Evolutionary conservation across 2,329 filamentous ascomycete species (phyloP).

Genomic region (Allantophomopsis lycopodina): DNA sequence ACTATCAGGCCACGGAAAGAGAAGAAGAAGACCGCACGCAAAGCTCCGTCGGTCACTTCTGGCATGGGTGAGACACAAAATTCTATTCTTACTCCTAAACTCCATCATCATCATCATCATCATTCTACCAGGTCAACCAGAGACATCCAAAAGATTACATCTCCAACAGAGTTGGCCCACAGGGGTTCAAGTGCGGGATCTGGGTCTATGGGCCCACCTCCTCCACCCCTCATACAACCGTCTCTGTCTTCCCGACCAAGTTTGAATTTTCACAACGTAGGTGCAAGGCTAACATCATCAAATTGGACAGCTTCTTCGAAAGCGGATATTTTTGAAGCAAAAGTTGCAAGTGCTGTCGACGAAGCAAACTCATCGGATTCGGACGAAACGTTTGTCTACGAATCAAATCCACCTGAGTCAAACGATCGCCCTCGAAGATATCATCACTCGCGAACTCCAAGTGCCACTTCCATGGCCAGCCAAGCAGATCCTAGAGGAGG

Average conservation of each 20-base stretch:
- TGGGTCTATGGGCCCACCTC: slow-evolving; percentile 4
- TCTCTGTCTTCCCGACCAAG: slow-evolving; percentile 17
- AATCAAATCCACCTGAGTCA: slow-evolving; percentile 77
- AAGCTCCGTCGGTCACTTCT: slow-evolving; percentile 56
- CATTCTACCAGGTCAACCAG: slow-evolving; percentile 24
- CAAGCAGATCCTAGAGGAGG: slow-evolving; percentile 42
- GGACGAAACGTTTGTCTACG: slow-evolving; percentile 97
- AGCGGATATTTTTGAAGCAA: slow-evolving; percentile 95
- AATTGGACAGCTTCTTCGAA: slow-evolving; percentile 65
- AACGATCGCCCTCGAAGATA: slow-evolving; percentile 57
- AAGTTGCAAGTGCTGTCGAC: slow-evolving; percentile 89
- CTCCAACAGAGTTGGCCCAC: background rate
- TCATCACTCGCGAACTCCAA: slow-evolving; percentile 79
- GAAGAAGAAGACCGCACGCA: slow-evolving; percentile 67
- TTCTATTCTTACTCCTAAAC: slow-evolving; percentile 16
- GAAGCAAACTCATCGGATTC: slow-evolving; percentile 95
- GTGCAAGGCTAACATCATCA: slow-evolving; percentile 29
- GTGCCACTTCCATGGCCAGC: slow-evolving; percentile 72
- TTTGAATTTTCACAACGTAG: slow-evolving; percentile 23
- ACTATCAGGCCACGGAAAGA: slow-evolving; percentile 93
- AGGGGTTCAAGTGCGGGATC: slow-evolving; percentile 1
- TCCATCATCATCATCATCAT: slow-evolving; percentile 30
- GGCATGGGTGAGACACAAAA: slow-evolving; percentile 52
- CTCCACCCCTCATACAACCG: background rate
- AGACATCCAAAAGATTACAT: background rate